Conservation (phyloP, 2,329 filamentous ascomycete genomes). For the Trichoderma citrinoviride region DNA sequence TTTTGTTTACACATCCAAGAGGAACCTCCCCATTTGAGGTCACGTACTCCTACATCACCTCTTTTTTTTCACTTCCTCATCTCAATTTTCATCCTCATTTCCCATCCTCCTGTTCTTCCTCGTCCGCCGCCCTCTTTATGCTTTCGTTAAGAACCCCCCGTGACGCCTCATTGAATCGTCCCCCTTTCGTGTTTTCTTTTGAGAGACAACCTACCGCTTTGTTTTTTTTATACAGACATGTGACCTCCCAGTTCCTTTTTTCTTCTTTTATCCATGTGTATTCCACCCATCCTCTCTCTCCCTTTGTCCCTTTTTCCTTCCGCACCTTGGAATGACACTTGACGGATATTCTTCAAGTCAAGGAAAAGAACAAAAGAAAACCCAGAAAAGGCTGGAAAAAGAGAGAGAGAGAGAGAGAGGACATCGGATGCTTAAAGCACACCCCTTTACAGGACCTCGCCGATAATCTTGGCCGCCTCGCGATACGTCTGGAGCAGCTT, state of each 20-base stretch:
- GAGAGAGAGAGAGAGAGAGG: no score
- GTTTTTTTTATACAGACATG: neutral
- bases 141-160: conserved; percentile 8
- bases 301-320: neutral
- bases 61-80: neutral
- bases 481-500: conserved; percentile 92
- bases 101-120: neutral
- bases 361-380: neutral
- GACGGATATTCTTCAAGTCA: neutral
- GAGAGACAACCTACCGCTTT: neutral
- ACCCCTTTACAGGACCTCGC: conserved; percentile 80
- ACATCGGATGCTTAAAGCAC: no score
- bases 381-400: neutral
- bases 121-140: neutral
- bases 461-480: conserved; percentile 96
- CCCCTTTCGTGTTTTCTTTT: neutral
- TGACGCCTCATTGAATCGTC: conserved; percentile 16
- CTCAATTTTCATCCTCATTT: neutral
- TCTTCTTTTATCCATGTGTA: neutral
- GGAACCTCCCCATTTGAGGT: conserved; percentile 1
- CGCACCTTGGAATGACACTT: no score
- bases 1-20: conserved; percentile 20
- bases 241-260: neutral
- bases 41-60: neutral
- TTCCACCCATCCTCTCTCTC: neutral